A percentile compares a stretch with the other conserved stretches of the same genome.
phyloP scores from a whole-genome alignment of 163 green algal species.

The Scenedesmus sp. region DNA sequence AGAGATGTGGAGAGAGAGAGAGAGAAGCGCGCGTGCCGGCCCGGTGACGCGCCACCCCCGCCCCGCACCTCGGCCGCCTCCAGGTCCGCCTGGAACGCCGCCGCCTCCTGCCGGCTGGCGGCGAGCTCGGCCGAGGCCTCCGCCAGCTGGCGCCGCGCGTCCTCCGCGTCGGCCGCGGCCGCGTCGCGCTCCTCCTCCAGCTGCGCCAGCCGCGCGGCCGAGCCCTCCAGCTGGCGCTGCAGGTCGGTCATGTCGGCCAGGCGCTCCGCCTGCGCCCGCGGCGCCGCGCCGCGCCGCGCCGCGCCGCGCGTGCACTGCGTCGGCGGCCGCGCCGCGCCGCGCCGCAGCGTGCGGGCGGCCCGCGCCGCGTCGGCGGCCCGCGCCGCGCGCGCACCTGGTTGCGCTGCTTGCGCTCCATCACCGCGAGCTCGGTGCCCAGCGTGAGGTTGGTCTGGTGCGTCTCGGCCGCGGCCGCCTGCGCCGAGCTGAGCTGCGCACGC shows the following conservation, averaged over 20 bases:
- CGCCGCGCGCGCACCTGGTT: conserved; percentile 29
- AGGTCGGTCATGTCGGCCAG: conserved; percentile 41
- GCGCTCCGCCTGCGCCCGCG: conserved; percentile 32
- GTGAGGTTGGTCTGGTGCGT: conserved; percentile 15
- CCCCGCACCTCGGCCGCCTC: background rate
- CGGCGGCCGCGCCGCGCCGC: no score
- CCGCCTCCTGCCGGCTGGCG: background rate
- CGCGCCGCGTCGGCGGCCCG: no score
- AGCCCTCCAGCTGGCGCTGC: conserved; percentile 7
- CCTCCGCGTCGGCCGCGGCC: background rate
- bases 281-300: no score
- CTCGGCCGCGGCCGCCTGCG: conserved; percentile 19
- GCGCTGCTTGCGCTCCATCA: conserved; percentile 38
- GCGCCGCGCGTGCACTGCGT: no score
- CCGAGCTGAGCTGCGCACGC: conserved; percentile 11
- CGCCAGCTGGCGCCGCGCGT: background rate
- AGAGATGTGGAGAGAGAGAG: no score
- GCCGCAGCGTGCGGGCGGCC: no score
- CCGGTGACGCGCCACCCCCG: no score
- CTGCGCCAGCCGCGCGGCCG: background rate
- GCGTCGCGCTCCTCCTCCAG: conserved; percentile 22
- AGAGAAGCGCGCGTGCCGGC: no score
- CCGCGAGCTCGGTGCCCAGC: conserved; percentile 32
- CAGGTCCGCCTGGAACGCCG: background rate
- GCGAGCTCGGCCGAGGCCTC: background rate